phyloP scores from a whole-genome alignment of 1,284 basidiomycete species.

The Sutorius eximius region DNA sequence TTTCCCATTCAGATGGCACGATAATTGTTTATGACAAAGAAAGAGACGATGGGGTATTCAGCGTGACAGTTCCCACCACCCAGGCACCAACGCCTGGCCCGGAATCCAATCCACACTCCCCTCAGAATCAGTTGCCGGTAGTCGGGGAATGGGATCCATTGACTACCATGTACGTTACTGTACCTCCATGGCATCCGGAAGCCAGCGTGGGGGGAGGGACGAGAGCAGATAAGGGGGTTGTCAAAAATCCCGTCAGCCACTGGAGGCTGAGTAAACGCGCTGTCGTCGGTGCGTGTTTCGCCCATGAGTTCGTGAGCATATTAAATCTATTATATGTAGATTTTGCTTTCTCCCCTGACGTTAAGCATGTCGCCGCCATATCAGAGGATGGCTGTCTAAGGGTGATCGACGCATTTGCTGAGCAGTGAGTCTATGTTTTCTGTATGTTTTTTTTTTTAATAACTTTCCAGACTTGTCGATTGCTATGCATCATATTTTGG shows the following conservation, averaged over 20 bases:
- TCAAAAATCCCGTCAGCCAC: conserved; percentile 85
- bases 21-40: conserved; percentile 88
- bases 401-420: conserved; percentile 82
- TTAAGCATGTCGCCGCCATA: conserved; percentile 81
- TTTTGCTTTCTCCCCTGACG: conserved; percentile 89
- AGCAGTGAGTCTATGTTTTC: conserved; percentile 59
- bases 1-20: conserved; percentile 88
- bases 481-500: conserved; percentile 94
- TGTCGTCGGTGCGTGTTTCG: conserved; percentile 64
- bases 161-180: conserved; percentile 76
- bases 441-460: conserved; percentile 3
- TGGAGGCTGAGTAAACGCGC: conserved; percentile 72
- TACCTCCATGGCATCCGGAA: conserved; percentile 79
- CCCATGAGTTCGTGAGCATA: not conserved
- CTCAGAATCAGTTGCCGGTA: conserved; percentile 13
- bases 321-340: conserved; percentile 45
- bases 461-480: conserved; percentile 67
- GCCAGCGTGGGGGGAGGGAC: conserved; percentile 36
- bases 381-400: conserved; percentile 88
- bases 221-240: conserved; percentile 60
- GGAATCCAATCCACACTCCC: conserved; percentile 10
- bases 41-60: conserved; percentile 80
- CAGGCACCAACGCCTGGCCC: conserved; percentile 12
- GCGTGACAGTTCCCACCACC: conserved; percentile 52
- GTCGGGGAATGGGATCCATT: conserved; percentile 65